Percentiles rank a stretch among this genome's conserved stretches.
These are phyloP conservation scores for Phaeosphaeriaceae sp. DNA, from an alignment of 2,329 filamentous ascomycete species.

Conservation along the genomic window DNA sequence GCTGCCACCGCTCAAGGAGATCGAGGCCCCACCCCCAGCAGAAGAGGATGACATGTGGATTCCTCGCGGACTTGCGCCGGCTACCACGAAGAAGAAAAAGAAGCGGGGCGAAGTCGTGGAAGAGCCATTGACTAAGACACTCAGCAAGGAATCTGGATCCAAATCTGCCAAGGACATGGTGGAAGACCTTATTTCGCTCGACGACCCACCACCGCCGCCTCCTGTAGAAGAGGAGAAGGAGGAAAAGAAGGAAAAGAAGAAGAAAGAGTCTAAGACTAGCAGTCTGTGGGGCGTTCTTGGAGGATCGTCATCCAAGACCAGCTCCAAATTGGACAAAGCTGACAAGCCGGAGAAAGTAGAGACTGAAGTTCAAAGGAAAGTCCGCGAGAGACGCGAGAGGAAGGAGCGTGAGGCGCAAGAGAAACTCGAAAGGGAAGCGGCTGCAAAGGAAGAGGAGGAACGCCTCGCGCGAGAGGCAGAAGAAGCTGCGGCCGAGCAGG, in stretches of 20 bases:
- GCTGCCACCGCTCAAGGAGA: constrained; percentile 60
- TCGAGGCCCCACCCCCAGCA: constrained; percentile 50
- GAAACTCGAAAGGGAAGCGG: constrained; percentile 46
- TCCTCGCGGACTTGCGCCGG: constrained; percentile 24
- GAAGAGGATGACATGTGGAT: constrained; percentile 40
- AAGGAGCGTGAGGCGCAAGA: constrained; percentile 36
- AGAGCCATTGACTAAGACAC: constrained; percentile 38
- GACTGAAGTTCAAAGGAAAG: constrained; percentile 47
- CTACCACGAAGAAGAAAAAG: constrained; percentile 44
- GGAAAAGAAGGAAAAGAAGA: constrained; percentile 22
- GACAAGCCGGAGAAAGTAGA: constrained; percentile 34
- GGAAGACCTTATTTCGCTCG: constrained; percentile 43
- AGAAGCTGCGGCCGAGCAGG: constrained; percentile 19
- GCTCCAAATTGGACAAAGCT: background rate
- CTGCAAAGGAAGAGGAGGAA: constrained; percentile 49
- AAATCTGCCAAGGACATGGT: constrained; percentile 42
- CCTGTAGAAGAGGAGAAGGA: constrained; percentile 32
- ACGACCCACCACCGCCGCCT: constrained; percentile 28
- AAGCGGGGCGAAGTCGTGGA: constrained; percentile 39
- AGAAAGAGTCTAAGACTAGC: constrained; percentile 1
- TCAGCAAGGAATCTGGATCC: constrained; percentile 35
- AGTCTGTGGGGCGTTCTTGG: background rate
- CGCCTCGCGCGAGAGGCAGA: constrained; percentile 33
- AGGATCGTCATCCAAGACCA: background rate
- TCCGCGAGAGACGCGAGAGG: constrained; percentile 34